These are phyloP conservation scores for Colletotrichum sp. DNA, from an alignment of 2,329 filamentous ascomycete genomes.

Conservation along the genomic window DNA sequence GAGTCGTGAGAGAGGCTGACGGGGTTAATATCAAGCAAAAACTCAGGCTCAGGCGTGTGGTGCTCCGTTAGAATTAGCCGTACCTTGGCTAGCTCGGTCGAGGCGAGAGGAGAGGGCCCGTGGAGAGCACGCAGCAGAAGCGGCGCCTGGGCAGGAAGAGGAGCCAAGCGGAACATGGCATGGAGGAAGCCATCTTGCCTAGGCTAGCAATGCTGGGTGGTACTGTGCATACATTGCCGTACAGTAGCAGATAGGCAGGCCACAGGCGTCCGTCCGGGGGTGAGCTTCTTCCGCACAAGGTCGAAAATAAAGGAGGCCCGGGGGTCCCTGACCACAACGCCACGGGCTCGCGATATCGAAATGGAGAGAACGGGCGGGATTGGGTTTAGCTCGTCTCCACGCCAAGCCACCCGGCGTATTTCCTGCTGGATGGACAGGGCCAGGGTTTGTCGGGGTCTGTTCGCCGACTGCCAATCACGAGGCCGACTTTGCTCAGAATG, in stretches of 20 bases:
- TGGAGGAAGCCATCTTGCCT: background rate
- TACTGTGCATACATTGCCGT: background rate
- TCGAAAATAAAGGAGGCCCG: slow-evolving; percentile 20
- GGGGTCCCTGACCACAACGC: slow-evolving; percentile 5
- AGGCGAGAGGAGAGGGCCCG: background rate
- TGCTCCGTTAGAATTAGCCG: slow-evolving; percentile 3
- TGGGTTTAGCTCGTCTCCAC: slow-evolving; percentile 18
- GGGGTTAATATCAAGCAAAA: slow-evolving; percentile 20
- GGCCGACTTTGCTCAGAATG: background rate
- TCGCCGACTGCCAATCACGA: slow-evolving; percentile 15
- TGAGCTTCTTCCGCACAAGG: slow-evolving; percentile 5
- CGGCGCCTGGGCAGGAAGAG: background rate
- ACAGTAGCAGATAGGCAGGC: background rate
- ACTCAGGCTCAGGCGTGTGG: slow-evolving; percentile 1
- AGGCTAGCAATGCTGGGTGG: background rate
- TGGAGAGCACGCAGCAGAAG: background rate
- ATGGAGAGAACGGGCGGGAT: slow-evolving; percentile 4
- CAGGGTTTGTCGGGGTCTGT: slow-evolving; percentile 2
- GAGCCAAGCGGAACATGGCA: background rate
- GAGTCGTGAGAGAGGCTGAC: slow-evolving; percentile 6
- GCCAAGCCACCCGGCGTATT: slow-evolving; percentile 25
- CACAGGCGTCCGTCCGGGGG: background rate
- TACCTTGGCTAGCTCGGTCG: background rate
- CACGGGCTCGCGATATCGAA: slow-evolving; percentile 16
- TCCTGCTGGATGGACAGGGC: slow-evolving; percentile 3